Conservation (phyloP, 1,139 yeast species). For the Zygotorulaspora mrakii region DNA sequence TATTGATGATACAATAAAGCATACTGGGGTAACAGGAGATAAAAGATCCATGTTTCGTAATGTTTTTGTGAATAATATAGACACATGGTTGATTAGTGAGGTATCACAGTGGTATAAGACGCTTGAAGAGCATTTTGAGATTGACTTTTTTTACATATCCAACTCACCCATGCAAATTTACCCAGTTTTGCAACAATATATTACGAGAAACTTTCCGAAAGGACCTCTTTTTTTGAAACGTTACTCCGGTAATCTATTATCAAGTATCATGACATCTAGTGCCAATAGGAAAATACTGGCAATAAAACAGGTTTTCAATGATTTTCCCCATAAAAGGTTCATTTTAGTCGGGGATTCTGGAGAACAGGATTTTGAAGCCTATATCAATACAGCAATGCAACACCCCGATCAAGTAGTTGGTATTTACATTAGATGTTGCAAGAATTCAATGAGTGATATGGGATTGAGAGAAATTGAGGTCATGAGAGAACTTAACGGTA, state of each 20-base stretch:
- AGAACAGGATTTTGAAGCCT: constrained; percentile 91
- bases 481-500: constrained; percentile 33
- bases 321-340: constrained; percentile 75
- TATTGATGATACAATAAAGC: constrained; percentile 88
- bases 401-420: constrained; percentile 65
- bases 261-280: constrained; percentile 82
- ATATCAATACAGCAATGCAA: constrained; percentile 59
- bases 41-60: constrained; percentile 77
- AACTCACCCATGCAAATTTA: constrained; percentile 92
- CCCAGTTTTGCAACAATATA: constrained; percentile 57
- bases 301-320: constrained; percentile 59
- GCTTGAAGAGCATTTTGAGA: constrained; percentile 41
- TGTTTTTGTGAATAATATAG: constrained; percentile 62
- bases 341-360: constrained; percentile 93
- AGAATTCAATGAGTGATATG: constrained; percentile 57
- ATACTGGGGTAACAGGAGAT: constrained; percentile 86
- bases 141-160: constrained; percentile 83
- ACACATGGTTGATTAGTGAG: constrained; percentile 66
- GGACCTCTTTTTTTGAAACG: constrained; percentile 80
- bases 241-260: constrained; percentile 72
- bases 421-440: constrained; percentile 78
- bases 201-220: constrained; percentile 56
- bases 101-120: constrained; percentile 66
- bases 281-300: constrained; percentile 72
- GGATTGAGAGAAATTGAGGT: constrained; percentile 40